Evolutionary conservation across 345 rosid species (phyloP), one percentile per base, ranked within the genome.

Genomic region (Jatropha curcas): DNA sequence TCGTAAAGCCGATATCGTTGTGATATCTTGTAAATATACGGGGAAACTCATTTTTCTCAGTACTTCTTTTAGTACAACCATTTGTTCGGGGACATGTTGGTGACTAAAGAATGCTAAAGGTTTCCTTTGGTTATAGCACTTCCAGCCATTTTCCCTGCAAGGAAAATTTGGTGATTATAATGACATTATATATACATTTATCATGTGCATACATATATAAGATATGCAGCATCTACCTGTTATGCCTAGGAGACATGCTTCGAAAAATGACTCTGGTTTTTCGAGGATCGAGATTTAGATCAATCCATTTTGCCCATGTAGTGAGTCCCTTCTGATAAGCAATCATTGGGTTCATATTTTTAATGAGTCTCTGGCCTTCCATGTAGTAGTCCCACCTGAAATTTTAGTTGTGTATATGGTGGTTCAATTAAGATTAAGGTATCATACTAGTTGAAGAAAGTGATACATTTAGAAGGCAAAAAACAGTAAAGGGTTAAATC

Each of bases 91-190:
- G 52, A 86, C 77, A 63, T 89, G 95, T n/a, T 70, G 79, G 80
- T 85, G 96, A 67, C 84, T 90, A 45, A 80, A 82, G 58, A 67
- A 74, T 17, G 88, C 81, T 62, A 89, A 80, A 8, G 98, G 98
- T 48, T 82, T 70, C 82, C 75, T 89, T 74, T 94, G 97, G 76
- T 90, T 88, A 73, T 89, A 92, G 83, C 98, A 94, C 80, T 80
- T 89, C 88, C 90, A 85, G 22, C 98, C 98, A 74, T 90, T 90
- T 55, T 88, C 85, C 76, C 97, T 94, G 88, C 57, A 61, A 77
- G 62, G 12, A 35, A 46, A 13, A 6, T 28, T 10, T 20, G 35
- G 17, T 33, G 50, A 31, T 46, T 56, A 41, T 66, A 67, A 60
- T 12, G 39, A 25, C 22, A 7, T 14, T 16, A 59, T 24, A 7